Evolutionary conservation across 257 asterid genomes (phyloP), one percentile per base, ranked within the genome.

Genomic region (Rhazya stricta): DNA sequence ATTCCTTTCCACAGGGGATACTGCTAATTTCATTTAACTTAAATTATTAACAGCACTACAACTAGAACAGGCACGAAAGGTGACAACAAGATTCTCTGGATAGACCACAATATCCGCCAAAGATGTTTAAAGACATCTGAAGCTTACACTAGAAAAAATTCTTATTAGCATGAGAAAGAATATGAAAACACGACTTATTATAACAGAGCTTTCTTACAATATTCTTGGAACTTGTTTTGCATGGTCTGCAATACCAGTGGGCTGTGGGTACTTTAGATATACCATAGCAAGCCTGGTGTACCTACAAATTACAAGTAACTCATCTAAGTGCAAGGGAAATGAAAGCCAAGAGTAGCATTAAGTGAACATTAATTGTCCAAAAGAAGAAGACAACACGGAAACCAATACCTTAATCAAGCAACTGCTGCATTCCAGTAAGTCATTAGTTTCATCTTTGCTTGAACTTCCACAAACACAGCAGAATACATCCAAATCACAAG

Each of bases 381-480:
- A n/a, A 48, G 57, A 19, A 61, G 25, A 53, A 56, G 15, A 43
- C 71, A 66, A 36, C 23, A 53, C 0, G 54, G 61, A 79, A 65
- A 46, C 37, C 54, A 69, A 83, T 77, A 83, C 91, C 87, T 83
- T 87, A 80, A 77, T 77, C 39, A 81, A 79, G 81, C 77, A 81
- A 73, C 75, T 39, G 78, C 54, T 81, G 84, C 86, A 79, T 79
- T 81, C 81, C 60, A 80, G 57, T 56, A 85, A 74, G 53, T 74
- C 75, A 75, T 83, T 72, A 71, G 16, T 50, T 46, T 78, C 82
- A 65, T 83, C 82, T 72, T 77, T 83, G 84, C 83, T 69, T 19
- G 83, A 77, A 71, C 79, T 81, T 78, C 86, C 83, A 83, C 87
- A 81, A 70, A 77, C 87, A 75, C 79, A 84, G 72, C 80, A 80